phyloP scores from a whole-genome alignment of 371 early-diverging fungal species.

The Amoeboaphelidium protococcarum region DNA sequence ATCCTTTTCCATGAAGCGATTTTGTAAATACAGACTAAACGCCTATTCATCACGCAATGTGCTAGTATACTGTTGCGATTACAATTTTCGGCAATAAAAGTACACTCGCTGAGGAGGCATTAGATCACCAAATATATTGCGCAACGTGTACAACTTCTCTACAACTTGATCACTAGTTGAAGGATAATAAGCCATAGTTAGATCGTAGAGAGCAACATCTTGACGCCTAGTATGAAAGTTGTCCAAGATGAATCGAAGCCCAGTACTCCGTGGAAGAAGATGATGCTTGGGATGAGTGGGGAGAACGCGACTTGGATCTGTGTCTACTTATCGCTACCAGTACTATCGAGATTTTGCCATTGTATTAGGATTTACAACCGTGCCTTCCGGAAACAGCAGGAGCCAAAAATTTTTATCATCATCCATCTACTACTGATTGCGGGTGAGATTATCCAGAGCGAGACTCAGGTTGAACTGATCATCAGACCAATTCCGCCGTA shows the following conservation, averaged over 20 bases:
- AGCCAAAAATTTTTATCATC: conserved; percentile 41
- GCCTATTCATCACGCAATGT: conserved; percentile 16
- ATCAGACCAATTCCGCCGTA: conserved; percentile 43
- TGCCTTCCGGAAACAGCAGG: conserved; percentile 76
- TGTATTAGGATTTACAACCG: conserved; percentile 19
- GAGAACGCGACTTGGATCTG: conserved; percentile 3
- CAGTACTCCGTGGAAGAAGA: conserved; percentile 48
- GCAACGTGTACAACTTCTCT: conserved; percentile 38
- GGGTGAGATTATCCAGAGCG: conserved; percentile 8
- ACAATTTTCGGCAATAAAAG: conserved; percentile 38
- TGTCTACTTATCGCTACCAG: conserved; percentile 1
- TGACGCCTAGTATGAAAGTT: conserved; percentile 27
- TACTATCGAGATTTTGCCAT: conserved; percentile 5
- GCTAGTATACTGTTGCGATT: not conserved
- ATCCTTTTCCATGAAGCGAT: conserved; percentile 60
- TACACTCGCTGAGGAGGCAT: conserved; percentile 40
- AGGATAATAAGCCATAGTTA: conserved; percentile 59
- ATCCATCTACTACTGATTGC: no score
- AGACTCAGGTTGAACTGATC: conserved; percentile 30
- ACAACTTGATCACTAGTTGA: conserved; percentile 20
- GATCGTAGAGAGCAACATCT: conserved; percentile 43
- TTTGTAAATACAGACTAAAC: conserved; percentile 44
- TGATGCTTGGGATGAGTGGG: conserved; percentile 14
- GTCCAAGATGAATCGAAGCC: conserved; percentile 30
- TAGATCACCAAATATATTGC: conserved; percentile 30